Evolutionary conservation across 805 yeast genomes (phyloP).

Genomic region (Nakazawaea holstii): DNA sequence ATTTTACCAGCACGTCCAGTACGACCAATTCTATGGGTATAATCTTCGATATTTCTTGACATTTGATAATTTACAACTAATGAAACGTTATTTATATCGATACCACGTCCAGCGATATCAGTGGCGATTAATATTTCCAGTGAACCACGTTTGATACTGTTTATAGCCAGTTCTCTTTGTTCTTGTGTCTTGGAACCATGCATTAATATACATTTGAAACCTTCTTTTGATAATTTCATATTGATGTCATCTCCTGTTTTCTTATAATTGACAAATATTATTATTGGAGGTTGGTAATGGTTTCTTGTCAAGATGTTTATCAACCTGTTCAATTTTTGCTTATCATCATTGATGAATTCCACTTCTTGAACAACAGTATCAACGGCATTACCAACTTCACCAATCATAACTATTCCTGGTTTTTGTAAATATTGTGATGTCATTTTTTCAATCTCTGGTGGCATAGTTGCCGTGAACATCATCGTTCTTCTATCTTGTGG

Average conservation of each 20-base stretch:
- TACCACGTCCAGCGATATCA: conserved; percentile 94
- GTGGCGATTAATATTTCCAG: conserved; percentile 78
- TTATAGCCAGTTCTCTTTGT: conserved; percentile 75
- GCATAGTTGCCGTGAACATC: conserved; percentile 96
- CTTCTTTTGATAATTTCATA: conserved; percentile 38
- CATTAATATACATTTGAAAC: conserved; percentile 51
- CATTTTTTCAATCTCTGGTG: conserved; percentile 62
- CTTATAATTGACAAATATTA: conserved; percentile 78
- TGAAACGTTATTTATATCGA: conserved; percentile 84
- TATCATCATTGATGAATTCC: conserved; percentile 40
- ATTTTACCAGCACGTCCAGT: conserved; percentile 90
- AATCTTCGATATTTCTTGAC: conserved; percentile 73
- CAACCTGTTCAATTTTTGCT: conserved; percentile 39
- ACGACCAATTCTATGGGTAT: conserved; percentile 90
- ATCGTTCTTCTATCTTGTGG: conserved; percentile 58
- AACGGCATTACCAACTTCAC: conserved; percentile 58
- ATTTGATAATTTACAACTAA: conserved; percentile 84
- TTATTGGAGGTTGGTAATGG: conserved; percentile 50
- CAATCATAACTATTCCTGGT: conserved; percentile 65
- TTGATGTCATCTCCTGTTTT: conserved; percentile 65
- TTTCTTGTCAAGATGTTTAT: conserved; percentile 27
- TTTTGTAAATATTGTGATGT: conserved; percentile 54
- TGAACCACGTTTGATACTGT: conserved; percentile 47
- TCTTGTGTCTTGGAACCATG: conserved; percentile 89
- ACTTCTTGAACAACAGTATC: conserved; percentile 70